Evolutionary conservation across 208 protist genomes (phyloP), one percentile per base, ranked within the genome.

Genomic region (Acanthamoeba culbertsoni): DNA sequence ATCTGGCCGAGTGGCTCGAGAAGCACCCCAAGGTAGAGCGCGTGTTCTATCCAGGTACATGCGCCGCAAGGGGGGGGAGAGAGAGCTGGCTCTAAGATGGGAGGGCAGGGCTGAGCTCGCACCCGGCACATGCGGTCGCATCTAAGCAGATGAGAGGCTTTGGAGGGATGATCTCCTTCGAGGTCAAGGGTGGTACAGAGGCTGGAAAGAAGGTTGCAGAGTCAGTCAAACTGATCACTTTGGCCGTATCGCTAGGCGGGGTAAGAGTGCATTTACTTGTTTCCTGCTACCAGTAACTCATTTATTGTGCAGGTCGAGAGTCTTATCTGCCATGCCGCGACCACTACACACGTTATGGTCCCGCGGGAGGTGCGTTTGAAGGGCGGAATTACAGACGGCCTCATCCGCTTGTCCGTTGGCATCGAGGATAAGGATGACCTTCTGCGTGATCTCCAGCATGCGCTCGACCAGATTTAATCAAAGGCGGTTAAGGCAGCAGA

Each of bases 341-440:
- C 98, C 79, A 97, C 99, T 92, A 99, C 98, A 23, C 98, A 99
- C 92, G 98, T 98, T 8, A 97, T 96, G 37, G 98, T 99, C 84
- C 97, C 98, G 26, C 95, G 96, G 51, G 97, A 99, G 77, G 95
- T 97, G 93, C 97, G 95, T 77, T 31, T 40, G 2, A 86, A 95
- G 86, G 46, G 94, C 62, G 98, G 98, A 91, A 98, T 99, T 89
- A 98, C 97, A 23, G 97, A 97, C 45, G 97, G 97, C 68, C 96
- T 99, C 51, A 97, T 99, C 92, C 95, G 98, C 16, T 95, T 97
- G 23, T 98, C 96, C 33, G 95, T 98, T 63, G 98, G 98, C 75
- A 98, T 99, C 94, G 98, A 99, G 94, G 97, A 99, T 73, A 95
- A 96, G 62, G 95, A 97, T 46, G 98, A 99, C 94, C 96, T 99